Conservation (phyloP, 257 asterid genomes). For the Capsicum baccatum region DNA sequence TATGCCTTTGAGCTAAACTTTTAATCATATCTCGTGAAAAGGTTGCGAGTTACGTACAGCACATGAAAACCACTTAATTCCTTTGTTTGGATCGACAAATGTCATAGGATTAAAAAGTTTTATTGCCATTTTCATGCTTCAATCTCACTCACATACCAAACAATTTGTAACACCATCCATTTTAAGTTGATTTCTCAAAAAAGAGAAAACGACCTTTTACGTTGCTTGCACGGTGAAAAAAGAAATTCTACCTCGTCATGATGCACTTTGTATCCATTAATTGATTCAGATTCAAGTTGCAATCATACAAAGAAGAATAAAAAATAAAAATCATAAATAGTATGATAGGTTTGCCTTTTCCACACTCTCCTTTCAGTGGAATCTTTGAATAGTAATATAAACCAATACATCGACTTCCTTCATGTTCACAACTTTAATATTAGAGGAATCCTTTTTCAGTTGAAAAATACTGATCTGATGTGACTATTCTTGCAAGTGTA, state of each 20-base stretch:
- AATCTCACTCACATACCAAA: slow-evolving; percentile 1
- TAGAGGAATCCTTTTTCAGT: not conserved
- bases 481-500: not conserved
- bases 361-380: not conserved
- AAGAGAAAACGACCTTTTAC: not conserved
- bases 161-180: not conserved
- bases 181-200: not conserved
- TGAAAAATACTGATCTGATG: not conserved
- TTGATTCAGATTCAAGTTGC: slow-evolving; percentile 3
- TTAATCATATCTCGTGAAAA: not conserved
- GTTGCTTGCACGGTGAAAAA: not conserved
- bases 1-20: not conserved
- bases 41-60: not conserved
- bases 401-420: not conserved
- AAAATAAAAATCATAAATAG: not conserved
- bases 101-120: not conserved
- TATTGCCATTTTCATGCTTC: slow-evolving; percentile 12
- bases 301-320: not conserved
- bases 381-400: not conserved
- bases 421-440: not conserved
- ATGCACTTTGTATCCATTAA: not conserved
- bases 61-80: not conserved
- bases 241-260: not conserved
- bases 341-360: not conserved
- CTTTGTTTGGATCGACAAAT: slow-evolving; percentile 23